phyloP scores from a whole-genome alignment of 2,329 filamentous ascomycete genomes.

The Pseudohalonectria lignicola region DNA sequence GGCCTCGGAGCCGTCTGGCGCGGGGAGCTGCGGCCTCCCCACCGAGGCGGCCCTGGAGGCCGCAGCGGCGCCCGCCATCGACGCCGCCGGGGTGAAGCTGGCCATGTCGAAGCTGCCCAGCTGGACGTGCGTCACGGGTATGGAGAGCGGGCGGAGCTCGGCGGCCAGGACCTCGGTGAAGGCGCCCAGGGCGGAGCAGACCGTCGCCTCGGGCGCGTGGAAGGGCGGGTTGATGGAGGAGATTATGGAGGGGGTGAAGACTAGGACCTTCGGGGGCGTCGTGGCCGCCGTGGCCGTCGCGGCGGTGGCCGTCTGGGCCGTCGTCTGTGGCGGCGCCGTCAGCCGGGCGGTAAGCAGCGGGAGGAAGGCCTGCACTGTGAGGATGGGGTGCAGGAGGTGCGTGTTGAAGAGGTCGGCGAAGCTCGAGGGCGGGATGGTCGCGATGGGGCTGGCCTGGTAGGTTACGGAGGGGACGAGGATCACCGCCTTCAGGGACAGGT shows the following conservation, averaged over 20 bases:
- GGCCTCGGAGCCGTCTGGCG: constrained; percentile 41
- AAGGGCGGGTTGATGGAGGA: constrained; percentile 70
- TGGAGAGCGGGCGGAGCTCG: constrained; percentile 65
- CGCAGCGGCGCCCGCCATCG: constrained; percentile 17
- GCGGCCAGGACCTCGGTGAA: constrained; percentile 72
- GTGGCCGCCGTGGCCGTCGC: constrained; percentile 20
- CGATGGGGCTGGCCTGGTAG: constrained; percentile 74
- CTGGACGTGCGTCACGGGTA: constrained; percentile 78
- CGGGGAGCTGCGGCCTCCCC: constrained; percentile 22
- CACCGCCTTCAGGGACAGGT: constrained; percentile 65
- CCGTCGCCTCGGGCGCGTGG: constrained; percentile 74
- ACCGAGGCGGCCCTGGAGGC: neutral
- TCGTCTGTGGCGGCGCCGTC: constrained; percentile 31
- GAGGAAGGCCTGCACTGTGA: constrained; percentile 83
- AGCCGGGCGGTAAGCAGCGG: constrained; percentile 59
- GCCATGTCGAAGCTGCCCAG: constrained; percentile 85
- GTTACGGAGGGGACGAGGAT: constrained; percentile 73
- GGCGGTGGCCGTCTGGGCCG: constrained; percentile 16
- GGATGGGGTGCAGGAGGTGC: constrained; percentile 79
- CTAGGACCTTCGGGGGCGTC: constrained; percentile 55
- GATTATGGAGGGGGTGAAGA: constrained; percentile 72
- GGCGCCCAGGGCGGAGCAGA: constrained; percentile 77
- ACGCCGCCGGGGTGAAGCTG: constrained; percentile 42
- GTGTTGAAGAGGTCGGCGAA: constrained; percentile 90
- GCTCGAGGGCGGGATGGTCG: constrained; percentile 70